Percentiles rank a stretch among this genome's conserved stretches.
These are phyloP conservation scores for Corynascus novoguineensis DNA, from an alignment of 495 filamentous ascomycete genomes.

Conservation along the genomic window DNA sequence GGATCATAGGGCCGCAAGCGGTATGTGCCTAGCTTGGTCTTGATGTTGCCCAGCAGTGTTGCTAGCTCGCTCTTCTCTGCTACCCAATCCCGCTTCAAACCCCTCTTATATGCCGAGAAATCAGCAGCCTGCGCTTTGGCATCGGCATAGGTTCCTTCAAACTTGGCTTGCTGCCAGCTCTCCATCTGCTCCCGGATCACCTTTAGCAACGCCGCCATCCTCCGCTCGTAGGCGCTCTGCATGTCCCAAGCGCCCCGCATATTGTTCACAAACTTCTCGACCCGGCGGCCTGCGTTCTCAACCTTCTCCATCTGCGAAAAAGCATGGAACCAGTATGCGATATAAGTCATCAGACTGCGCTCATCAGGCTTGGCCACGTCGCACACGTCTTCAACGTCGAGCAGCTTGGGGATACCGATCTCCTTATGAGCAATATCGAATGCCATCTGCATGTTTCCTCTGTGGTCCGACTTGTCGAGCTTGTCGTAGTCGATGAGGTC, in stretches of 20 bases:
- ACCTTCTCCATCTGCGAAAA: conserved; percentile 98
- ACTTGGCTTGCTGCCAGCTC: conserved; percentile 69
- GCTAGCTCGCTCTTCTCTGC: conserved; percentile 95
- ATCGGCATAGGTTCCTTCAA: conserved; percentile 88
- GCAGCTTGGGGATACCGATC: conserved; percentile 91
- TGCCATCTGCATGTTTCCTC: conserved; percentile 94
- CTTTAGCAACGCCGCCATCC: conserved; percentile 72
- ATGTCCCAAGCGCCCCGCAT: conserved; percentile 99
- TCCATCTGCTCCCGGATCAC: conserved; percentile 67
- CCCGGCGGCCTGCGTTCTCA: conserved; percentile 90
- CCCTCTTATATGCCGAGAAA: conserved; percentile 82
- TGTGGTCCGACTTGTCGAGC: conserved; percentile 89
- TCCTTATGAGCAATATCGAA: conserved; percentile 94
- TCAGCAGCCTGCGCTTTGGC: conserved; percentile 78
- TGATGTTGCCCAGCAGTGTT: conserved; percentile 93
- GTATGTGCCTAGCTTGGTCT: conserved; percentile 95
- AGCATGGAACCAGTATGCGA: conserved; percentile 99
- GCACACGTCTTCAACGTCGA: conserved; percentile 97
- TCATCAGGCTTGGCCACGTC: conserved; percentile 95
- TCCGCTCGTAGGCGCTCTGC: conserved; percentile 88
- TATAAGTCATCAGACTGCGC: conserved; percentile 96
- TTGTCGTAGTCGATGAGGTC: conserved; percentile 95
- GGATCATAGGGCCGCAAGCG: conserved; percentile 85
- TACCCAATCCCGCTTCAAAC: conserved; percentile 87
- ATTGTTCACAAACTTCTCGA: conserved; percentile 97